Base-by-base conservation (phyloP, 257 asterid species). In the Osmanthus fragrans region DNA sequence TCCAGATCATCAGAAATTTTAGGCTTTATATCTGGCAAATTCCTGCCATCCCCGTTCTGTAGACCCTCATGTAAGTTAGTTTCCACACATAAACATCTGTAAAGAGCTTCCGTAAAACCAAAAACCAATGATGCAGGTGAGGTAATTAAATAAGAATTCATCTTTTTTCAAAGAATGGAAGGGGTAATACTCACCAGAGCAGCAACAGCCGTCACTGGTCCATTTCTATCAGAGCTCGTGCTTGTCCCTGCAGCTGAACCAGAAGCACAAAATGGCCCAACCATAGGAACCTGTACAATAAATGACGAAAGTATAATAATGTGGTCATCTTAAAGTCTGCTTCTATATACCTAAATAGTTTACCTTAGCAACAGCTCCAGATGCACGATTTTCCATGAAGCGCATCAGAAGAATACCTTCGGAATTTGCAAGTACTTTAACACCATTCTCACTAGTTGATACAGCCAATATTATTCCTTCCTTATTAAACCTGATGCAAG, bases 391-490 rank as follows among this genome's bases (percentile, higher is more conserved):
- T 73, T 84, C 89, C 30, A 80, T 39, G 56, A 80, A 68, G 34
- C 88, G 88, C 67, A 86, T 74, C 72, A 82, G 64, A 54, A 83
- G 70, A 71, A 79, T 54, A 30, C 89, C 91, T 4, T 90, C 91
- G 69, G 85, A 76, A 86, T 88, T 91, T 36, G 90, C 93, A 45
- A 91, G 85, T 73, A 90, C 80, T 84, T 89, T 88, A 79, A 86
- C 73, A 69, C 97, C 90, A 84, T 85, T 87, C 10, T 87, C 92
- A 77, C 80, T 87, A 30, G 93, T 88, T 58, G 95, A 87, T 37
- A 90, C 93, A 58, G 93, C 97, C 86, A 91, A 79, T 21, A 89
- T 73, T 11, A 75, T 54, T 76, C 96, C 96, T 29, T 88, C 90
- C 84, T 87, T 89, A 74, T 81, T 88, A 76, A 90, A 88, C 60